Conservation (phyloP, 805 yeast genomes). For the Ogataea pini region DNA sequence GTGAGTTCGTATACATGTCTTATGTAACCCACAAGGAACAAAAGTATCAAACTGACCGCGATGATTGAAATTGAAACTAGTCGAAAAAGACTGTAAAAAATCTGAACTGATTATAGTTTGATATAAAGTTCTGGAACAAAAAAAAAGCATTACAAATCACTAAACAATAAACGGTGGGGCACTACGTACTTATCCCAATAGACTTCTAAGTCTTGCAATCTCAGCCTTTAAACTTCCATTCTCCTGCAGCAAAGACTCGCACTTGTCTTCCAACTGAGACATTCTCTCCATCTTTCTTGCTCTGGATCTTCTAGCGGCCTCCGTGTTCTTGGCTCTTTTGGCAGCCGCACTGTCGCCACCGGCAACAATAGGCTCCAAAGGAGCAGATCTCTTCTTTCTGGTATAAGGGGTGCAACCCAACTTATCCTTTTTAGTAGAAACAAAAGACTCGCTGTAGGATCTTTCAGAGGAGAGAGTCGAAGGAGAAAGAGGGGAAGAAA, state of each 20-base stretch:
- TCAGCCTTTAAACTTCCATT: conserved; percentile 65
- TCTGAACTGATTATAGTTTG: too few species aligned
- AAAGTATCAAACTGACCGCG: too few species aligned
- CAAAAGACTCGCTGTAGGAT: not conserved
- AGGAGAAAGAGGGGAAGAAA: conserved; percentile 7
- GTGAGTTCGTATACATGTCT: too few species aligned
- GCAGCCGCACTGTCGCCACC: conserved; percentile 68
- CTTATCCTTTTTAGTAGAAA: conserved; percentile 52
- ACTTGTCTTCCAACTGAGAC: conserved; percentile 76
- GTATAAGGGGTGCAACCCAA: conserved; percentile 76
- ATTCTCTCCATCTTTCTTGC: conserved; percentile 91
- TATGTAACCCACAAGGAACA: too few species aligned
- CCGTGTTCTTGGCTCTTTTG: conserved; percentile 96
- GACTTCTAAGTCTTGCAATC: conserved; percentile 49
- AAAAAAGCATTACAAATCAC: too few species aligned
- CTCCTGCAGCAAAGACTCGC: conserved; percentile 59
- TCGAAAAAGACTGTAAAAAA: too few species aligned
- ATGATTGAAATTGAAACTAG: too few species aligned
- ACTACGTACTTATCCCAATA: conserved; percentile 35
- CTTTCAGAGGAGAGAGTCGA: not conserved
- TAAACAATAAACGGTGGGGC: too few species aligned
- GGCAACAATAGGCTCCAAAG: conserved; percentile 69
- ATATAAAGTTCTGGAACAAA: too few species aligned
- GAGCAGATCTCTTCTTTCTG: conserved; percentile 72
- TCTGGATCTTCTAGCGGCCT: conserved; percentile 93